Conservation (phyloP, 2,329 filamentous ascomycete genomes). For the Dothideomycetes sp. region DNA sequence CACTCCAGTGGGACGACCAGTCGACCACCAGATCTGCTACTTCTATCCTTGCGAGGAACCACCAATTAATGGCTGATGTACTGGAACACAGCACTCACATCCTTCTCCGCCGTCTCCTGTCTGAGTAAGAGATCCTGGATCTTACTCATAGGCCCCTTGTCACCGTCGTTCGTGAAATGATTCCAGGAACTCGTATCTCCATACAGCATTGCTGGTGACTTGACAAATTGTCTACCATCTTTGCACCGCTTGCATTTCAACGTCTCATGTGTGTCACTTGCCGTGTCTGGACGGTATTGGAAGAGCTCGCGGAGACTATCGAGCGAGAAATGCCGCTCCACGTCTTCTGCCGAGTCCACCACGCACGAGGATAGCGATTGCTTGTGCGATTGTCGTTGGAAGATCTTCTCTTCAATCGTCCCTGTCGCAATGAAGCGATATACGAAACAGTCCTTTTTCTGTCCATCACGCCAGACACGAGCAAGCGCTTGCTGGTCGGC, state of each 20-base stretch:
- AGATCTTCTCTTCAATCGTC: constrained; percentile 98
- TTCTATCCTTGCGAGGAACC: neutral
- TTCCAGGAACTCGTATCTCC: constrained; percentile 99
- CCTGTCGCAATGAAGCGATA: constrained; percentile 99
- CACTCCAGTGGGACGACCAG: no score
- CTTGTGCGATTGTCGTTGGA: constrained; percentile 96
- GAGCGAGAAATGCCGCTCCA: constrained; percentile 89
- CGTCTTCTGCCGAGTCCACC: constrained; percentile 91
- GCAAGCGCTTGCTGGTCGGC: constrained; percentile 95
- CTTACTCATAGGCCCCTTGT: constrained; percentile 49
- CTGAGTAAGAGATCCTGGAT: constrained; percentile 88
- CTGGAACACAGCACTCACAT: constrained; percentile 93
- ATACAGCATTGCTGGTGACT: constrained; percentile 89
- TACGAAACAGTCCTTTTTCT: constrained; percentile 98
- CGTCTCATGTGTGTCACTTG: constrained; percentile 91
- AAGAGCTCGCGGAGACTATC: constrained; percentile 89
- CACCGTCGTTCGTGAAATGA: constrained; percentile 74
- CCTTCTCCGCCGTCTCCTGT: constrained; percentile 67
- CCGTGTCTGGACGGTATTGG: constrained; percentile 76
- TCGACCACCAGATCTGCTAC: no score
- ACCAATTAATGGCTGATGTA: constrained; percentile 75
- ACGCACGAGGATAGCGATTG: constrained; percentile 93
- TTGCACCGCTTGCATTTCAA: constrained; percentile 96
- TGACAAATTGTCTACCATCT: constrained; percentile 71
- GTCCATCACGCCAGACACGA: constrained; percentile 95